Percentiles rank a stretch among this genome's conserved stretches.
Evolutionary conservation across 345 rosid species (phyloP).

Genomic region (Eucalyptus victrix): DNA sequence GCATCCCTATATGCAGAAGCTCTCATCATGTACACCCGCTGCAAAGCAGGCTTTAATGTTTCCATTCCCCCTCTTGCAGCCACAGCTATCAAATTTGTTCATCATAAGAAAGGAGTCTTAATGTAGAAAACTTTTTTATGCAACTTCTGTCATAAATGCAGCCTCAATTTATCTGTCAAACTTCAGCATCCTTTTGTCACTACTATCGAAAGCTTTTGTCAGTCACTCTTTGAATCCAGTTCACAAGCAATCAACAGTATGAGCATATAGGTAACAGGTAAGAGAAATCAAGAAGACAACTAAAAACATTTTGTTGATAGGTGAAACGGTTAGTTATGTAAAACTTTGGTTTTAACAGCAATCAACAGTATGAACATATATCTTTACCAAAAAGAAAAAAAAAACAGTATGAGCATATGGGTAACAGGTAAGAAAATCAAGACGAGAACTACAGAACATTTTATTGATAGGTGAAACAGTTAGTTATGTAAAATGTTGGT

Average conservation of each 20-base stretch:
- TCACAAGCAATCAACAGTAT: neutral
- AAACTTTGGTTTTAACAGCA: neutral
- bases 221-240: neutral
- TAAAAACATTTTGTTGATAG: neutral
- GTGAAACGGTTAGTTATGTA: neutral
- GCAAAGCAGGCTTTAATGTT: conserved; percentile 84
- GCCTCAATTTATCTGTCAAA: neutral
- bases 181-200: neutral
- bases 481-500: neutral
- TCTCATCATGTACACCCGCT: conserved; percentile 78
- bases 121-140: neutral
- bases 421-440: neutral
- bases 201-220: neutral
- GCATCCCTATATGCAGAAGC: conserved; percentile 84
- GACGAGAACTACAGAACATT: neutral
- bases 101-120: neutral
- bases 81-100: conserved; percentile 32
- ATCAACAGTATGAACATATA: no score
- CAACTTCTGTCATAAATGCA: neutral
- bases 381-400: no score
- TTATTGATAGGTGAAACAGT: neutral
- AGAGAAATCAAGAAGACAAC: neutral
- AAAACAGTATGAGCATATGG: no score
- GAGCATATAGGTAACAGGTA: neutral
- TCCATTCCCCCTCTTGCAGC: conserved; percentile 96